phyloP scores from a whole-genome alignment of 805 yeast species.

The Cyberlindnera veronae region DNA sequence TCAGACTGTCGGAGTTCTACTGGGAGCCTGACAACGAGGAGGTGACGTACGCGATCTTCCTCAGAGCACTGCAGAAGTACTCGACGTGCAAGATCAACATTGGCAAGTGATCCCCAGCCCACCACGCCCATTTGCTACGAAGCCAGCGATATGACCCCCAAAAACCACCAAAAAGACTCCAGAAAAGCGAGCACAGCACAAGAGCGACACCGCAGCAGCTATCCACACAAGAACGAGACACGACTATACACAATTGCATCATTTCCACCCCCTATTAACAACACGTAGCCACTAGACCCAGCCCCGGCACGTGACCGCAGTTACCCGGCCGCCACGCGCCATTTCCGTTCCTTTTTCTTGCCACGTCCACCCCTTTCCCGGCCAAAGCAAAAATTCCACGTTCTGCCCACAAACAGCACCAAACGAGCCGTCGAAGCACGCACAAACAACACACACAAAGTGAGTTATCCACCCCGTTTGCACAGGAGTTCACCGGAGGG shows the following conservation, averaged over 20 bases:
- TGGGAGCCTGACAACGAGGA: constrained; percentile 85
- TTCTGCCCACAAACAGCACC: constrained; percentile 4
- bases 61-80: constrained; percentile 71
- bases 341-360: background rate
- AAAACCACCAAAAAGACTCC: background rate
- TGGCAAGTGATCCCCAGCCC: constrained; percentile 55
- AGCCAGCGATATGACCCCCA: background rate
- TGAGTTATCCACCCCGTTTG: constrained; percentile 1
- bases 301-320: background rate
- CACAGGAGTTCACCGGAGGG: too few species aligned
- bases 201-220: background rate
- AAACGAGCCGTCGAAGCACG: background rate
- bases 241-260: constrained; percentile 8
- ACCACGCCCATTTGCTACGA: background rate
- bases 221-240: too few species aligned
- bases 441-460: constrained; percentile 6
- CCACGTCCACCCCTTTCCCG: constrained; percentile 22
- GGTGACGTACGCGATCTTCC: constrained; percentile 79
- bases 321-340: constrained; percentile 10
- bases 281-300: too few species aligned
- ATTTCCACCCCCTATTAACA: too few species aligned
- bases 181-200: background rate
- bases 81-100: constrained; percentile 82
- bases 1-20: constrained; percentile 83
- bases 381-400: constrained; percentile 8